These are phyloP conservation scores for Neonectria ditissima DNA, from an alignment of 2,329 filamentous ascomycete genomes.

Conservation along the genomic window DNA sequence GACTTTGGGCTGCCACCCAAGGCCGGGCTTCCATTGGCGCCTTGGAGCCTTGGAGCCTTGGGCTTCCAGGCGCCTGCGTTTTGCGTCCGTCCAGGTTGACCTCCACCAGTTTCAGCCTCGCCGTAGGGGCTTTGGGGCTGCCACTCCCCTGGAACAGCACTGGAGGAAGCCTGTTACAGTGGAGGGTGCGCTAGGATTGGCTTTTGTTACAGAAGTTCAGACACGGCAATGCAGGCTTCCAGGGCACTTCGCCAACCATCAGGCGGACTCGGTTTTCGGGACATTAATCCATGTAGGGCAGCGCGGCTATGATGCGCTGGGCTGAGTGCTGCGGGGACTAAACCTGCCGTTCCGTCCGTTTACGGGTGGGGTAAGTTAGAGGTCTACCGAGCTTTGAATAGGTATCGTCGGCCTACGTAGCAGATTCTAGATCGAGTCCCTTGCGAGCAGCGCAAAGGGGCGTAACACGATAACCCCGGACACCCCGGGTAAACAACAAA, in stretches of 20 bases:
- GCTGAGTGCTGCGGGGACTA: constrained; percentile 11
- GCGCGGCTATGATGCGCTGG: neutral
- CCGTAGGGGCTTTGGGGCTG: neutral
- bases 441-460: constrained; percentile 9
- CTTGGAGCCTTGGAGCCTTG: constrained; percentile 8
- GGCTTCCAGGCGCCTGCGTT: constrained; percentile 6
- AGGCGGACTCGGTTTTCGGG: constrained; percentile 3
- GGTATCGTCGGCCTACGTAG: neutral
- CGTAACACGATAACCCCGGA: constrained; percentile 11
- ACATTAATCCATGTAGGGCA: constrained; percentile 3
- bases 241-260: neutral
- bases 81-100: constrained; percentile 15
- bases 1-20: constrained; percentile 1
- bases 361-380: constrained; percentile 16
- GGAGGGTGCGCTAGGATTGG: neutral
- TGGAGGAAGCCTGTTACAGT: neutral
- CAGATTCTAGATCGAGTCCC: neutral
- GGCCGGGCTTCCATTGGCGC: neutral
- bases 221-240: neutral
- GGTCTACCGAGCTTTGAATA: no score
- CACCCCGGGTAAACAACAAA: constrained; percentile 11
- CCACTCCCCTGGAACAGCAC: constrained; percentile 2
- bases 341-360: neutral
- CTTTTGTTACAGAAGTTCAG: neutral
- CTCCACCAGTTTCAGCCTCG: constrained; percentile 21